A percentile compares a stretch with the other conserved stretches of the same genome.
Conservation (phyloP, 768 basidiomycete genomes). For the Favolaschia claudopus region DNA sequence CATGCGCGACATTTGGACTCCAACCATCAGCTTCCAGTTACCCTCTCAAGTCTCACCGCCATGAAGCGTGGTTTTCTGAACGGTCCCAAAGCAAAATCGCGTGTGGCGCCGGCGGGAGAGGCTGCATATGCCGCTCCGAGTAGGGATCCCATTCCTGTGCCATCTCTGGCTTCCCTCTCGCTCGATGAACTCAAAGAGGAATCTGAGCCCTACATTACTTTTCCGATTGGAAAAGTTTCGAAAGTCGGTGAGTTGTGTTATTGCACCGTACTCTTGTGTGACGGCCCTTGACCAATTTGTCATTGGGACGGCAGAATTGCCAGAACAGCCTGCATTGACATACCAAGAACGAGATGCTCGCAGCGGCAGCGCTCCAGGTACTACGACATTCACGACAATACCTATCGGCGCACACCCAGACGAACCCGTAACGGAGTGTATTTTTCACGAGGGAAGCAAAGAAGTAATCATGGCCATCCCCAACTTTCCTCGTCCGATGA, state of each 20-base stretch:
- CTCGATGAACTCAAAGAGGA: no score
- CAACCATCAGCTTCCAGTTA: no score
- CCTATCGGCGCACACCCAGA: background rate
- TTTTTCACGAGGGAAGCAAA: background rate
- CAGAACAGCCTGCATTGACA: background rate
- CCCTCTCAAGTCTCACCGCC: no score
- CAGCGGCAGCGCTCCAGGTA: background rate
- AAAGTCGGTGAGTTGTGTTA: background rate
- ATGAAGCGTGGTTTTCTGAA: conserved; percentile 36
- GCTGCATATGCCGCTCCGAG: background rate
- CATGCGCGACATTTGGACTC: no score
- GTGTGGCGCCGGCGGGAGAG: background rate
- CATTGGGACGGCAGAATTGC: no score
- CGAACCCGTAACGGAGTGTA: background rate
- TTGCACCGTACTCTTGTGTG: no score
- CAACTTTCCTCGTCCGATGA: conserved; percentile 14
- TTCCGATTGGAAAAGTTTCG: background rate
- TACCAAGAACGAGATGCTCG: background rate
- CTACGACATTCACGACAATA: background rate
- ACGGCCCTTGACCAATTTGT: no score
- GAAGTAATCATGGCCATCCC: conserved; percentile 3
- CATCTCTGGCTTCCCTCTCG: background rate
- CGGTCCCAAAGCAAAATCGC: conserved; percentile 20
- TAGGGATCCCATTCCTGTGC: background rate
- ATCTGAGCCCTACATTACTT: background rate